phyloP scores from a whole-genome alignment of 768 basidiomycete genomes.

The Collybiopsis luxurians region DNA sequence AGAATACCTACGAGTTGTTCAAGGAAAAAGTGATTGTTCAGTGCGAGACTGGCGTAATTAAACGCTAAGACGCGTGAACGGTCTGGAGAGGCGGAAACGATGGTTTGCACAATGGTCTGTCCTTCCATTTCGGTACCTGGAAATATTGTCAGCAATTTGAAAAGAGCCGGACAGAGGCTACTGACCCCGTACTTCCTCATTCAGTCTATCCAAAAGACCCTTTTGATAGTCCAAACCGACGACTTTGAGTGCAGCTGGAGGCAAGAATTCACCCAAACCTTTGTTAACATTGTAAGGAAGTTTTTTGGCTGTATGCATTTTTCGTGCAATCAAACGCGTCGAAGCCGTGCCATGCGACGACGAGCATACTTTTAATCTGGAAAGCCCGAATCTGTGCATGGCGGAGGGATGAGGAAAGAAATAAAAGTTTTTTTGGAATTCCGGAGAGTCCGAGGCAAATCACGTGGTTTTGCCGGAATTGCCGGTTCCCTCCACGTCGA shows the following conservation, averaged over 20 bases:
- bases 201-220: conserved; percentile 75
- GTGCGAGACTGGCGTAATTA: conserved; percentile 87
- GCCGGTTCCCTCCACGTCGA: background rate
- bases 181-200: conserved; percentile 71
- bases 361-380: background rate
- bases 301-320: conserved; percentile 48
- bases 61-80: conserved; percentile 68
- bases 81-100: conserved; percentile 61
- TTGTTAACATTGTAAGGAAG: conserved; percentile 67
- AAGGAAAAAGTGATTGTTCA: conserved; percentile 97
- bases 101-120: conserved; percentile 64
- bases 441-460: background rate
- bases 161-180: background rate
- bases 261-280: conserved; percentile 78
- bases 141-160: background rate
- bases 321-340: conserved; percentile 17
- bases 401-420: background rate
- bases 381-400: too few relatives aligned
- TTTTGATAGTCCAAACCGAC: conserved; percentile 84
- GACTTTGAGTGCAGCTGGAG: conserved; percentile 65
- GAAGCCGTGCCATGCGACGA: background rate
- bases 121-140: conserved; percentile 58
- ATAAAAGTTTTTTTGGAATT: background rate
- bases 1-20: conserved; percentile 67
- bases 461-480: background rate